These are phyloP conservation scores for Talaromyces piceae DNA, from an alignment of 2,329 filamentous ascomycete species.

Conservation along the genomic window DNA sequence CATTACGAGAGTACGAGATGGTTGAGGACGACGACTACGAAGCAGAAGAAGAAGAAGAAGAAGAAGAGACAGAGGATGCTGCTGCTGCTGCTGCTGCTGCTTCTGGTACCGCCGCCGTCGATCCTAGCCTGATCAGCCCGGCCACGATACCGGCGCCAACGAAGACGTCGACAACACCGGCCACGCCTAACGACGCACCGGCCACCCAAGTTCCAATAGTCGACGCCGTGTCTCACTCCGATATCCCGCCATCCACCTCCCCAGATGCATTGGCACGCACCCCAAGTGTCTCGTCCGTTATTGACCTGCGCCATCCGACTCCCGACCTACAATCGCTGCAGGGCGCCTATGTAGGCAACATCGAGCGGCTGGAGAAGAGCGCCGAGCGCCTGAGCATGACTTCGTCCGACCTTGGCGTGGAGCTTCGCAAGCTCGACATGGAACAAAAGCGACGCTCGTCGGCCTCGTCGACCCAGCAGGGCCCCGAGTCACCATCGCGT, in stretches of 20 bases:
- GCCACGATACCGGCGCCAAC: neutral
- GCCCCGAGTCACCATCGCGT: slow-evolving; percentile 15
- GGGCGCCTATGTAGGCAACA: slow-evolving; percentile 44
- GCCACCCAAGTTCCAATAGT: slow-evolving; percentile 3
- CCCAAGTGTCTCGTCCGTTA: slow-evolving; percentile 32
- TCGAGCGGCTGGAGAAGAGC: slow-evolving; percentile 42
- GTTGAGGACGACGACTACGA: slow-evolving; percentile 41
- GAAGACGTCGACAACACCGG: neutral
- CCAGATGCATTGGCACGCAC: slow-evolving; percentile 31
- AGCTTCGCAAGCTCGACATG: slow-evolving; percentile 39
- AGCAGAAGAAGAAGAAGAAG: no score
- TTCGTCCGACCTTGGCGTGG: slow-evolving; percentile 38
- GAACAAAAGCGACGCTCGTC: slow-evolving; percentile 38
- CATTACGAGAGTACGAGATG: slow-evolving; percentile 33
- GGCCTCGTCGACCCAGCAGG: slow-evolving; percentile 15
- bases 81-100: slow-evolving; percentile 19
- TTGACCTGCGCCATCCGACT: slow-evolving; percentile 40
- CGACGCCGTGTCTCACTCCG: neutral
- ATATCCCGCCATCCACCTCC: slow-evolving; percentile 11
- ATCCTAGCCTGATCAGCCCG: slow-evolving; percentile 11
- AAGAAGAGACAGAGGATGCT: slow-evolving; percentile 9
- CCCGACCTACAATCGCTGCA: slow-evolving; percentile 45
- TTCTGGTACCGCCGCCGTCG: slow-evolving; percentile 22
- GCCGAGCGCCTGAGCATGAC: slow-evolving; percentile 42
- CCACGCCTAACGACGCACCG: slow-evolving; percentile 1